Evolutionary conservation across 306 rosid genomes (phyloP), one percentile per base, ranked within the genome.

Genomic region (Cucumis melo): DNA sequence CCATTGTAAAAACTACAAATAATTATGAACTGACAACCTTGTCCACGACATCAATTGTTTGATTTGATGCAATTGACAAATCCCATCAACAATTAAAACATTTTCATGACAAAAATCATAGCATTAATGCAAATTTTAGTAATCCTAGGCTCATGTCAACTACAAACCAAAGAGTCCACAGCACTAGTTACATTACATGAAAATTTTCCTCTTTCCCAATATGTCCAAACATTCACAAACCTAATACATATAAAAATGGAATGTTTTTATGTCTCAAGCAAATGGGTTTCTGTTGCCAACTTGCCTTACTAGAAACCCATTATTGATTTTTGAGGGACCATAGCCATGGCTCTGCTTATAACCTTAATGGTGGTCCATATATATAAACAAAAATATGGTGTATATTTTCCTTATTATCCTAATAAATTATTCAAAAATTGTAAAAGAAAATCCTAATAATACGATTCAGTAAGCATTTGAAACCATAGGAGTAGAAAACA

Each of bases 281-380:
- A 20, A 68, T 44, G 56, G 36, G 74, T 68, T 71, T 46, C 14
- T 71, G 39, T 71, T 46, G 75, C 75, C 75, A 71, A 42, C 53
- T 39, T 10, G 10, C 54, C 19, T 44, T 13, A 20, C 74, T 53
- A 68, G 36, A 48, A 71, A 71, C 7, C 75, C 75, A 71, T 71
- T 24, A 50, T 71, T 15, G 15, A 23, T 2, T 44, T 71, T 14
- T 71, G 13, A 39, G 75, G 75, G 74, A 41, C 74, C 74, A 42
- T 67, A 53, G 15, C 41, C 75, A 46, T 44, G 20, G 14, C 36
- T 68, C 38, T 23, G 74, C 55, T 41, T 29, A 24, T 44, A 70
- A 44, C 75, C 75, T 21, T 70, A 24, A 50, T 72, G 60, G 60
- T 72, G 76, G 76, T 72, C 76, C 76, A 72, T 4, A 46, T 48